Percentiles rank a stretch among this genome's conserved stretches.
Evolutionary conservation across 257 asterid species (phyloP).

Genomic region (Gentiana macrophylla): DNA sequence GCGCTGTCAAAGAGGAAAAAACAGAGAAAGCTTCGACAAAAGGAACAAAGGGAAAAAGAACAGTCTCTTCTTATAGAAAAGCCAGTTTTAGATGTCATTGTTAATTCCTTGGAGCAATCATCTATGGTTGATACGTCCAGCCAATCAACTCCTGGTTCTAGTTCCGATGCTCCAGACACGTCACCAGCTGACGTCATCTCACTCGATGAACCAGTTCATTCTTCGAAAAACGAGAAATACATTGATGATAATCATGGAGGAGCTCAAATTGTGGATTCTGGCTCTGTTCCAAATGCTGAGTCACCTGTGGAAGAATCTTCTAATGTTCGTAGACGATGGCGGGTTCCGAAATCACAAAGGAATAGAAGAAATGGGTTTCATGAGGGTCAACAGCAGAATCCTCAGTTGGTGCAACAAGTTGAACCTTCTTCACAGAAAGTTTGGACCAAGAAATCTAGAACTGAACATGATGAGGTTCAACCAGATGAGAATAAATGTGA

Average conservation of each 20-base stretch:
- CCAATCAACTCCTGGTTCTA: conserved; percentile 30
- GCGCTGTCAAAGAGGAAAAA: conserved; percentile 59
- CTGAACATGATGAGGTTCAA: conserved; percentile 30
- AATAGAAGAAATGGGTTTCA: conserved; percentile 35
- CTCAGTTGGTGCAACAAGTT: conserved; percentile 28
- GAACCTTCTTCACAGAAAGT: conserved; percentile 50
- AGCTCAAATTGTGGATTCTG: conserved; percentile 24
- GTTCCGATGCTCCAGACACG: conserved; percentile 23
- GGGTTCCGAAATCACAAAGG: conserved; percentile 48
- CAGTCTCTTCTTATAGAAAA: conserved; percentile 18
- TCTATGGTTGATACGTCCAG: conserved; percentile 32
- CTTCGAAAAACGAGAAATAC: conserved; percentile 32
- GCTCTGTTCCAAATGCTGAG: conserved; percentile 32
- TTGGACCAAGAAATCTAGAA: conserved; percentile 65
- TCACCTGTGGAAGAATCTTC: conserved; percentile 21
- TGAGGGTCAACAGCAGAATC: conserved; percentile 20
- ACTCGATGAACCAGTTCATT: conserved; percentile 23
- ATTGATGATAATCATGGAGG: conserved; percentile 17
- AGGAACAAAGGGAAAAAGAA: conserved; percentile 65
- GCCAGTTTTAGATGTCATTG: neutral
- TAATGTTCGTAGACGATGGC: conserved; percentile 38
- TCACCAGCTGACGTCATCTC: conserved; percentile 21
- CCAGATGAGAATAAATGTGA: conserved; percentile 35
- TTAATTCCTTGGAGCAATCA: conserved; percentile 34
- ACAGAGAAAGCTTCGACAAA: conserved; percentile 71